These are phyloP conservation scores for Drosera spatulata DNA, from an alignment of 179 eudicot species.

Conservation along the genomic window DNA sequence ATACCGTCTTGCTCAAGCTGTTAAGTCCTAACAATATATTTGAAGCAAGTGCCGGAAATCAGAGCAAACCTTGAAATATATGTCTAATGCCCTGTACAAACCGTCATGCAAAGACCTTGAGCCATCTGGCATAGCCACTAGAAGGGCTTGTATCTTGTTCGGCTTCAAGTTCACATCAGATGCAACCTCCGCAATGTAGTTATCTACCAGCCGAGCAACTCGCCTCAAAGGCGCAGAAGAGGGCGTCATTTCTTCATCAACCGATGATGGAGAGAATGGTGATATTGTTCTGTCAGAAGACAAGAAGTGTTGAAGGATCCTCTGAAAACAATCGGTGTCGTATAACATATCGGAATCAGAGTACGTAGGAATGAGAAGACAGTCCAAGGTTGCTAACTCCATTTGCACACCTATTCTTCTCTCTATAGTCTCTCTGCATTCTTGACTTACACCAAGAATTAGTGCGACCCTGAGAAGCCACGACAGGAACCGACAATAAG, in stretches of 20 bases:
- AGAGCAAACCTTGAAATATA: constrained; percentile 75
- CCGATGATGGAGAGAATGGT: constrained; percentile 43
- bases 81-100: constrained; percentile 81
- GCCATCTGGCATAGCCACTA: constrained; percentile 78
- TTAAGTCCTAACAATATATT: not conserved
- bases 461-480: constrained; percentile 82
- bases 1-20: not conserved
- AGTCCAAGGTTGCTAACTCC: constrained; percentile 69
- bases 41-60: not conserved
- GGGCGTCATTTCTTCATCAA: constrained; percentile 16
- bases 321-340: constrained; percentile 74
- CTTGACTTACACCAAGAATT: constrained; percentile 55
- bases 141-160: constrained; percentile 61
- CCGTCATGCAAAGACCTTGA: constrained; percentile 89
- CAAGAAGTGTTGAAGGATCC: constrained; percentile 59
- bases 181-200: constrained; percentile 90
- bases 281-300: constrained; percentile 31
- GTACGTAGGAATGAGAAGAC: constrained; percentile 77
- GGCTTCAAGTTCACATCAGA: constrained; percentile 89
- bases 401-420: constrained; percentile 77
- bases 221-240: constrained; percentile 46
- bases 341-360: constrained; percentile 74
- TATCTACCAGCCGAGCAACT: constrained; percentile 77
- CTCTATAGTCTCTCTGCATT: constrained; percentile 64
- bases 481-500: constrained; percentile 74